These are phyloP conservation scores for Colletotrichum sp. DNA, from an alignment of 2,329 filamentous ascomycete species.

Conservation along the genomic window DNA sequence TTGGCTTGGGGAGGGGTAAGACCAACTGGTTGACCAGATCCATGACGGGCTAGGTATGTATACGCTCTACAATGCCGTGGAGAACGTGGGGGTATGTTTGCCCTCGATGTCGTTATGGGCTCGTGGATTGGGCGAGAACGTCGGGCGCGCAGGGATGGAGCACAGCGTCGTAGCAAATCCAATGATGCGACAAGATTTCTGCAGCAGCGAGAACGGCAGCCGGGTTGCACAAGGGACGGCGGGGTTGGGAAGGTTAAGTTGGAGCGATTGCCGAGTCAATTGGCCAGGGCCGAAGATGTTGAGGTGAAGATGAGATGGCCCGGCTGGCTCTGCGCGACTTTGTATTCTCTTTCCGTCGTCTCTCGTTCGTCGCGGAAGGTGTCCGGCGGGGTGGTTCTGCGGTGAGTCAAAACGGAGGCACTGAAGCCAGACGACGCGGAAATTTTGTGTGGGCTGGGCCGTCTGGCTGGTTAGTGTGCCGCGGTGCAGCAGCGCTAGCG, in stretches of 20 bases:
- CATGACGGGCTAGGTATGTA: conserved; percentile 37
- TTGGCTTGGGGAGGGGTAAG: not conserved
- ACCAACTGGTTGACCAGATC: conserved; percentile 61
- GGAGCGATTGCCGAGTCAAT: conserved; percentile 9
- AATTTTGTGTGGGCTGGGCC: conserved; percentile 18
- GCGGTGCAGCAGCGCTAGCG: not conserved
- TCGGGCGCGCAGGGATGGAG: conserved; percentile 16
- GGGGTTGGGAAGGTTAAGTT: not conserved
- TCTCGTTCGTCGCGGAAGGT: not conserved
- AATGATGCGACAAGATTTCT: conserved; percentile 16
- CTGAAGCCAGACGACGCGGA: not conserved
- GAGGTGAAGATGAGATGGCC: not conserved
- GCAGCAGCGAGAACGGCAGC: not conserved
- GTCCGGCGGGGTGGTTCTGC: conserved; percentile 12
- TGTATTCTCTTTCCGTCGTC: not conserved
- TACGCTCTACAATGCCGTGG: not conserved
- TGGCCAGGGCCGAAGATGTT: not conserved
- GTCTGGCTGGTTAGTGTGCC: not conserved
- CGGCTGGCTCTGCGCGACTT: conserved; percentile 8
- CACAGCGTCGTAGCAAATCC: conserved; percentile 13
- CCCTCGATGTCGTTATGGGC: not conserved
- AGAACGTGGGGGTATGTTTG: not conserved
- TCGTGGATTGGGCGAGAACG: conserved; percentile 1
- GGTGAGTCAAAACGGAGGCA: conserved; percentile 15
- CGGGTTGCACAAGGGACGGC: not conserved